Base-by-base conservation (phyloP, 768 basidiomycete genomes). In the Cantharellus anzutake region DNA sequence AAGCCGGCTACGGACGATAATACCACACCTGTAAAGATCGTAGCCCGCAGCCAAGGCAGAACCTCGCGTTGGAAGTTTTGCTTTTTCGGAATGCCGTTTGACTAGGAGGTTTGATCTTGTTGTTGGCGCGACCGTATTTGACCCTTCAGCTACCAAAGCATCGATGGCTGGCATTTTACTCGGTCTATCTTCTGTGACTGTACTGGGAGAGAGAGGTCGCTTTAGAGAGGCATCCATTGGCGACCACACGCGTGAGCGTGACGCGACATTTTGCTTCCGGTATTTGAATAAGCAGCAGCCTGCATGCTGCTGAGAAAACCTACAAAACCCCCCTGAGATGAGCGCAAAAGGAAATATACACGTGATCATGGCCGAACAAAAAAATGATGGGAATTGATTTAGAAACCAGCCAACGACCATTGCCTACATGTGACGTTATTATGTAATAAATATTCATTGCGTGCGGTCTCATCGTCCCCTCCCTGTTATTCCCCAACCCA, bases 11-110 rank as follows among this genome's bases (percentile, higher is more conserved):
- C n/a, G 29, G 38, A 16, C 14, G 39, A 51, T 42, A 50, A 59
- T 16, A 56, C 74, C 7, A n/a, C 68, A 88, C 92, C 86, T 85
- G 73, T 91, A 93, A 42, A 99, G 75, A 70, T 99, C 96, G 67
- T 98, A 96, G 3, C 96, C 96, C 0, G 96, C 96, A 2, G 94
- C 80, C 56, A 91, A 74, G 2, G 80, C 71, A 2, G 86, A 90
- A 0, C 96, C 94, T 56, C 90, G 79, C 5, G 86, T 91, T 2
- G 96, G 96, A 29, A 90, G 68, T 63, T 69, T 84, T 35, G 88
- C 96, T 66, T 82, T 86, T 16, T 81, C 79, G 2, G 87, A 90
- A 42, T 86, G 81, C 41, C 81, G 79, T 68, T 96, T 96, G 68
- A 99, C 79, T 59, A 90, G 79, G 20, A 97, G 78, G 51, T 60